Base-by-base conservation (phyloP, 371 early-diverging fungal genomes). In the Rhizopus sp. region DNA sequence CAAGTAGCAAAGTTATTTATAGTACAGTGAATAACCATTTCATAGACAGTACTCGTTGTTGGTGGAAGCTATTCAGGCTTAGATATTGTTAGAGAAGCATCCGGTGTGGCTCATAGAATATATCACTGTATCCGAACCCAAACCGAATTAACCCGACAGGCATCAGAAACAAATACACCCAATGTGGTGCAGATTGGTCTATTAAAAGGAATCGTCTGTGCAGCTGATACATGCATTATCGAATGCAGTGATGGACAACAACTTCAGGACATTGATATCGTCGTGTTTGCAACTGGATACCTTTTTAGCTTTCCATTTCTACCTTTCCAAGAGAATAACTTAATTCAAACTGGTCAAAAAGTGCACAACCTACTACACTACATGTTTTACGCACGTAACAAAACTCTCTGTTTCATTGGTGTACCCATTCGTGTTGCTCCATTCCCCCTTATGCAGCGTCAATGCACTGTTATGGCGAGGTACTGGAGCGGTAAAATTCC, bases 201-300 rank as follows among this genome's bases (percentile, higher is more conserved):
- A 4, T 1, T 70, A 6, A 49, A 38, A 4, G 33, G 35, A 9
- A 48, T 65, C 23, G 41, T 32, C 52, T 15, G 13, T 0, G 5
- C 50, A 3, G 31, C 5, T 10, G 31, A 12, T 3, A 37, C 39
- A 6, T 50, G 46, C 16, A 46, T 16, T 9, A 31, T 84, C 3
- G 62, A 68, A 39, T 76, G 73, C 39, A 42, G 59, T n/a, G 78
- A 83, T 31, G 73, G 73, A 5, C 49, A 70, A 1, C 2, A 4
- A 5, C 58, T 83, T 0, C 57, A 56, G 6, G 53, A 72, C 13
- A 62, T 82, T 0, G 81, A 86, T 53, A 16, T 41, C 3, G 57
- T 88, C 32, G 65, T 88, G 0, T 85, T 82, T 54, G 85, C 82
- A 13, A 88, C 89, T 0, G 89, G 86, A 0, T 87, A 84, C 56